phyloP scores from a whole-genome alignment of 2,329 filamentous ascomycete genomes.

The Cladosporium phlei region DNA sequence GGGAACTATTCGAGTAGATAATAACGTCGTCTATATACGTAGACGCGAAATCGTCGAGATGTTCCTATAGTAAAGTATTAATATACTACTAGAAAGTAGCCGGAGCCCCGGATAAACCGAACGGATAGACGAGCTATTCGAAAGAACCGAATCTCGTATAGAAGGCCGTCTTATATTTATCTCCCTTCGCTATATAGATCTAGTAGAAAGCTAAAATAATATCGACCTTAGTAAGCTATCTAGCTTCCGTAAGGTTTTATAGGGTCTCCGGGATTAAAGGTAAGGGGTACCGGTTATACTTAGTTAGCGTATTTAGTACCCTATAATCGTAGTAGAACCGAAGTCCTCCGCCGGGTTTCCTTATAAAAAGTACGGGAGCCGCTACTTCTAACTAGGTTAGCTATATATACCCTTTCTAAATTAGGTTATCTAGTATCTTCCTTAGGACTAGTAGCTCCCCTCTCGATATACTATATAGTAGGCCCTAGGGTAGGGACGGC shows the following conservation, averaged over 20 bases:
- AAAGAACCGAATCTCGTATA: slow-evolving; percentile 30
- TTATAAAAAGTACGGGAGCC: too few species aligned
- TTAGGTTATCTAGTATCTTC: too few species aligned
- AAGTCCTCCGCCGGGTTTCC: too few species aligned
- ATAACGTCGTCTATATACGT: slow-evolving; percentile 26
- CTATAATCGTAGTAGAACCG: slow-evolving; percentile 36
- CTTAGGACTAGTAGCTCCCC: too few species aligned
- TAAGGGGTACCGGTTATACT: slow-evolving; percentile 33
- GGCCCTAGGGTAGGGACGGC: too few species aligned
- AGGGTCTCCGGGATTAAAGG: slow-evolving; percentile 32
- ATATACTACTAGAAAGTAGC: slow-evolving; percentile 15
- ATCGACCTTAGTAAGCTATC: slow-evolving; percentile 33
- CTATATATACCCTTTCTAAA: too few species aligned
- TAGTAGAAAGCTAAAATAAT: slow-evolving; percentile 31
- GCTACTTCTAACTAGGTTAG: too few species aligned
- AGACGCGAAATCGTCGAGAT: slow-evolving; percentile 22
- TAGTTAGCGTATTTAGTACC: slow-evolving; percentile 32
- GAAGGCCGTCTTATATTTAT: slow-evolving; percentile 36
- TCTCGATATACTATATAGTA: too few species aligned
- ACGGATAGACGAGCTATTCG: slow-evolving; percentile 33
- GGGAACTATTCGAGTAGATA: slow-evolving; percentile 24
- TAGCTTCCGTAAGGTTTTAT: slow-evolving; percentile 20
- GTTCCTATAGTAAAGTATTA: slow-evolving; percentile 22
- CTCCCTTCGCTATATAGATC: slow-evolving; percentile 29
- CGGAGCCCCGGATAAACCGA: slow-evolving; percentile 16